Conservation (phyloP, 768 basidiomycete genomes). For the Xerocomellus intermedius region DNA sequence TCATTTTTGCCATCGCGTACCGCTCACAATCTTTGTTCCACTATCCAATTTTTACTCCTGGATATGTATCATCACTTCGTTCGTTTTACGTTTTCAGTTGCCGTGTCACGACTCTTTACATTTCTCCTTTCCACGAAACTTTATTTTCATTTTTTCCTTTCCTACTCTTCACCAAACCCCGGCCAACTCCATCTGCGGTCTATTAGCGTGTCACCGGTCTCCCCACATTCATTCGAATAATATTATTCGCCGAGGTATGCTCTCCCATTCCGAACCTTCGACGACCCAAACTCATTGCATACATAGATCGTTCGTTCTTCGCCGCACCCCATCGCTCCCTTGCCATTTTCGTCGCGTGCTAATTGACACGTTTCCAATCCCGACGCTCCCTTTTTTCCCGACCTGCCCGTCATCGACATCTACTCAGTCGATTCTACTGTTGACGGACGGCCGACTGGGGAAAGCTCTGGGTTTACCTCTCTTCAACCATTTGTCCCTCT, state of each 20-base stretch:
- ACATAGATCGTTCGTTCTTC: conserved; percentile 1
- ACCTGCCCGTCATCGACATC: background rate
- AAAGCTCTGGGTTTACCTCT: background rate
- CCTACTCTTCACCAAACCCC: background rate
- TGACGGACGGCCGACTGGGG: background rate
- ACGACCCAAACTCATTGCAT: background rate
- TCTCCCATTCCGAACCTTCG: background rate
- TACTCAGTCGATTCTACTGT: background rate
- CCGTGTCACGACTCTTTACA: background rate
- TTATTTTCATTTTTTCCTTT: background rate
- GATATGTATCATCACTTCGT: conserved; percentile 6
- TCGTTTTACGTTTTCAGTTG: conserved; percentile 1
- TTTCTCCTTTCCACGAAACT: conserved; percentile 1
- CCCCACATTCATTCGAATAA: conserved; percentile 11
- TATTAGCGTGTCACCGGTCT: background rate
- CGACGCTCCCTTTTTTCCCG: conserved; percentile 4
- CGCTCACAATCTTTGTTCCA: conserved; percentile 4
- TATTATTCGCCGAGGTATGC: conserved; percentile 17
- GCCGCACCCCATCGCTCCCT: conserved; percentile 7
- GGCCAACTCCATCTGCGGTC: background rate
- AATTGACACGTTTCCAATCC: background rate
- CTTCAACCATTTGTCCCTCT: background rate
- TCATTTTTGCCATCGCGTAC: background rate
- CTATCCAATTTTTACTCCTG: background rate
- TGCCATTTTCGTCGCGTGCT: background rate